phyloP scores from a whole-genome alignment of 106 monocot genomes.

The Triglochin maritima region DNA sequence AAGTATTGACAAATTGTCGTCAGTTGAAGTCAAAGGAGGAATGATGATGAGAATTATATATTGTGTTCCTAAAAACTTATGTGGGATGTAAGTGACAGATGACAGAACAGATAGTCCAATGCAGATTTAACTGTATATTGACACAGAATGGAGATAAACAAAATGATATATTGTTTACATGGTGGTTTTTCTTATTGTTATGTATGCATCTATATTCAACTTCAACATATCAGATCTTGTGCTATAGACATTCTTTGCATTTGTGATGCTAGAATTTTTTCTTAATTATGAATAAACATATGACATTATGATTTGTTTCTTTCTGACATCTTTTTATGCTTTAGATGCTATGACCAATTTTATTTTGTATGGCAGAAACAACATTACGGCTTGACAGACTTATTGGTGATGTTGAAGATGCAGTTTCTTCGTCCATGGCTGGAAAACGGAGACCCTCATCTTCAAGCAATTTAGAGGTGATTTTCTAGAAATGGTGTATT shows the following conservation, averaged over 20 bases:
- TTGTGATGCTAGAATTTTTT: not conserved
- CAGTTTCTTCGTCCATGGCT: slow-evolving; percentile 68
- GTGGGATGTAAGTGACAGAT: no score
- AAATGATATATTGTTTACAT: no score
- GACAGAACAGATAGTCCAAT: no score
- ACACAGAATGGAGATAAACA: no score
- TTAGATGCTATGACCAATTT: not conserved
- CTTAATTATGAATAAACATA: no score
- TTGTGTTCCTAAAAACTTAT: no score
- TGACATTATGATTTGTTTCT: no score
- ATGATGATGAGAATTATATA: no score
- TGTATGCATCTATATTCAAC: not conserved
- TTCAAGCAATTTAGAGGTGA: slow-evolving; percentile 49
- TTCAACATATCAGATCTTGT: not conserved
- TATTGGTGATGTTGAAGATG: slow-evolving; percentile 93
- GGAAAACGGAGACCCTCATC: slow-evolving; percentile 43
- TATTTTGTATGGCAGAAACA: slow-evolving; percentile 36
- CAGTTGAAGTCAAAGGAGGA: no score
- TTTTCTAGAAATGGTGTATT: not conserved
- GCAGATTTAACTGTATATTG: no score
- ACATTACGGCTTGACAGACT: slow-evolving; percentile 79
- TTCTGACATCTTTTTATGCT: not conserved
- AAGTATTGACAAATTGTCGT: no score
- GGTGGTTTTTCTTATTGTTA: not conserved
- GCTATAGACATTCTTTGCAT: not conserved